Evolutionary conservation across 345 rosid genomes (phyloP), one percentile per base, ranked within the genome.

Genomic region (Aurinia saxatilis): DNA sequence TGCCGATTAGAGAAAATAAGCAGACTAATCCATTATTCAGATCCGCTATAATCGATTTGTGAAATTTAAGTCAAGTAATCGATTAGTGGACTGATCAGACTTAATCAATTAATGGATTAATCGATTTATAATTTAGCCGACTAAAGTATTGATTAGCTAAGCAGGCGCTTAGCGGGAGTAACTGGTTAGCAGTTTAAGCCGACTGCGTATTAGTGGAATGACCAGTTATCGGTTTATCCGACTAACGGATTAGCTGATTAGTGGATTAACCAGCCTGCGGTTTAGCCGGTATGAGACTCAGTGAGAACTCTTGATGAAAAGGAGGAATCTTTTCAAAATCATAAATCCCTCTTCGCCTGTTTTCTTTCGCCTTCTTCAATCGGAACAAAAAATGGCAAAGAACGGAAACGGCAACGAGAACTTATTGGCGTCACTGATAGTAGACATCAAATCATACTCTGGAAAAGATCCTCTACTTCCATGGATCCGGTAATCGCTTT

Each of bases 381-480:
- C 49, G 53, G 27, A 14, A 50, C 56, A 16, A 39, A 36, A 41
- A 69, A 57, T 67, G 74, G 73, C 75, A 53, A 66, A 72, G 52
- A 65, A 53, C 44, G 74, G 71, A 3, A 44, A 58, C 51, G 72
- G 65, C 60, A 68, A 63, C 67, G 76, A 63, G 71, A 77, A 71
- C 21, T 76, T 85, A 25, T 69, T 92, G 69, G 74, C 91, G 72
- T 82, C 98, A 19, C 39, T 89, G 29, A 74, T 89, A 30, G 82
- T 87, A 5, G 96, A 89, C 47, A 87, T 92, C 77, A 77, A 87
- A 73, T 75, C 90, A 57, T 89, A 87, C 80, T 40, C 85, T 3
- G 98, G 98, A 58, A 73, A 82, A 48, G 96, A 92, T 49, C 84
- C 85, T 42, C 84, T 92, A 34, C 88, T 87, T 55, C 98, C 98